Conservation (phyloP, 345 rosid species). For the Lepidium africanum region DNA sequence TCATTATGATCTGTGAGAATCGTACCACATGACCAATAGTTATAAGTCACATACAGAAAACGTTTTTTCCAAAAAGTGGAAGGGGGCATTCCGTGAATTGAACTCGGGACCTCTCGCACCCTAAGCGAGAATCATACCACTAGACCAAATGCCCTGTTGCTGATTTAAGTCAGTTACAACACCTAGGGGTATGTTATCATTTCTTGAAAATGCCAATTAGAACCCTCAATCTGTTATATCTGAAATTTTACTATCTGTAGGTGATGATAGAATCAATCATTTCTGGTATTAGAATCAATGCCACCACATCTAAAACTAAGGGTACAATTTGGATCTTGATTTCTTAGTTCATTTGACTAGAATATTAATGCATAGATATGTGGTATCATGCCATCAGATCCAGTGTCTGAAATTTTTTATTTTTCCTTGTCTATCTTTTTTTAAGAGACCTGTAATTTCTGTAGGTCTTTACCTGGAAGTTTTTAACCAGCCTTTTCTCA, state of each 20-base stretch:
- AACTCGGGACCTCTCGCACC: slow-evolving; percentile 95
- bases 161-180: background rate
- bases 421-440: too few species aligned
- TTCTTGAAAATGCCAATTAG: background rate
- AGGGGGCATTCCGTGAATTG: slow-evolving; percentile 75
- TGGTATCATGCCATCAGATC: too few species aligned
- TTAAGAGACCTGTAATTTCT: too few species aligned
- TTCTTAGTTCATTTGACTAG: background rate
- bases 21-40: background rate
- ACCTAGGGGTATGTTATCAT: background rate
- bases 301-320: background rate
- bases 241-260: background rate
- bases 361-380: background rate
- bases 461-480: too few species aligned
- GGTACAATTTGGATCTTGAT: background rate
- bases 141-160: slow-evolving; percentile 70
- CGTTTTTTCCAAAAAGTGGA: too few species aligned
- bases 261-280: background rate
- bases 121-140: slow-evolving; percentile 91
- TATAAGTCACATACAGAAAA: background rate
- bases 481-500: too few species aligned
- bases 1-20: background rate
- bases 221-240: background rate
- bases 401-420: too few species aligned
- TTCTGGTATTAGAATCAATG: background rate